A percentile compares a stretch with the other conserved stretches of the same genome.
phyloP scores from a whole-genome alignment of 1,284 basidiomycete species.

The Rugosomyces carneus region DNA sequence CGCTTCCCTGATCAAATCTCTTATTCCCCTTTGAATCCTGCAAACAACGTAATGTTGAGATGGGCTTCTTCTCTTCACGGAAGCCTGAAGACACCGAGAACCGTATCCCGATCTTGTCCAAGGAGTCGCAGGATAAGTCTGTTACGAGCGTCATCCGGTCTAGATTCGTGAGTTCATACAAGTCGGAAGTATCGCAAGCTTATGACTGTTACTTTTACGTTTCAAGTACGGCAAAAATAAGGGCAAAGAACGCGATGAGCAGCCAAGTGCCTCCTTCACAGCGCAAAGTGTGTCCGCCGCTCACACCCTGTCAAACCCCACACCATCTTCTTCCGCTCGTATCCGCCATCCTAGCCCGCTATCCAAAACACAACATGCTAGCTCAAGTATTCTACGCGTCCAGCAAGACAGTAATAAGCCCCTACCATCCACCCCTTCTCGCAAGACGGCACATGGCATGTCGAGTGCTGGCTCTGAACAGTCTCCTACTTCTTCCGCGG shows the following conservation, averaged over 20 bases:
- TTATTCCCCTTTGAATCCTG: constrained; percentile 1
- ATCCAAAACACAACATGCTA: constrained; percentile 18
- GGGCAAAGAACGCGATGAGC: constrained; percentile 51
- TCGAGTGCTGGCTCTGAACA: constrained; percentile 17
- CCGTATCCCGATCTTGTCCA: constrained; percentile 23
- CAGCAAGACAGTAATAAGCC: constrained; percentile 11
- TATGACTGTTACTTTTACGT: constrained; percentile 8
- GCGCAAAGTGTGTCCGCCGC: constrained; percentile 31
- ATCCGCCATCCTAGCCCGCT: constrained; percentile 25
- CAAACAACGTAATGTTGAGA: constrained; percentile 30
- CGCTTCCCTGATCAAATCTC: neutral
- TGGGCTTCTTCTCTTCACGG: constrained; percentile 56
- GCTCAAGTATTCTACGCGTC: constrained; percentile 15
- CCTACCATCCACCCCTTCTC: constrained; percentile 9
- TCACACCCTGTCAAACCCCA: constrained; percentile 29
- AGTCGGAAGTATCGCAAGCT: constrained; percentile 17
- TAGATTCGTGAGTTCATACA: constrained; percentile 54
- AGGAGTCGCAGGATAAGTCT: constrained; percentile 32
- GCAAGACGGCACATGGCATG: constrained; percentile 11
- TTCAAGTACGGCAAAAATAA: constrained; percentile 60
- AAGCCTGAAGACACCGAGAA: constrained; percentile 36
- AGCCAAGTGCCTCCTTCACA: constrained; percentile 30
- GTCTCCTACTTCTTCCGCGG: constrained; percentile 14
- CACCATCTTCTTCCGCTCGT: constrained; percentile 19
- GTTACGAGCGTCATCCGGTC: constrained; percentile 65